Evolutionary conservation across 441 rosid genomes (phyloP).

Genomic region (Bocquillonia castaneifolia): DNA sequence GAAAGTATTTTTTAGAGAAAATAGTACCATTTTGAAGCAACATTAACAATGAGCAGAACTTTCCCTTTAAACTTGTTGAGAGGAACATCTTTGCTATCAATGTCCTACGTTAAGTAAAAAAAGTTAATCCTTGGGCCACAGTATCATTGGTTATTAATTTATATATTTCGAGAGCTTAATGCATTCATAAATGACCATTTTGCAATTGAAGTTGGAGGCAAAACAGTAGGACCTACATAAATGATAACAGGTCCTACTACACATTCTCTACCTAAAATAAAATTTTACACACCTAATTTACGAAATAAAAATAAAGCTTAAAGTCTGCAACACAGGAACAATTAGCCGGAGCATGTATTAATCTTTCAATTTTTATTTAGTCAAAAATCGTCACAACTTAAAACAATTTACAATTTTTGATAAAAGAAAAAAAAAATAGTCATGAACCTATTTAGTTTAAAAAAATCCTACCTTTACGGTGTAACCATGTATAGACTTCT

Average conservation of each 20-base stretch:
- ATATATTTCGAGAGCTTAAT: background rate
- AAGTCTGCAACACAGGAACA: background rate
- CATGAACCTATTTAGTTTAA: background rate
- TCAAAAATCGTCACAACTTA: background rate
- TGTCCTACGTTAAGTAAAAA: constrained; percentile 48
- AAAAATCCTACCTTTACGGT: constrained; percentile 62
- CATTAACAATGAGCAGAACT: constrained; percentile 75
- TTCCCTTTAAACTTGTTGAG: constrained; percentile 79
- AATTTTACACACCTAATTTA: too few species aligned
- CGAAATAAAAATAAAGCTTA: too few species aligned
- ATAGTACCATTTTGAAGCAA: constrained; percentile 83
- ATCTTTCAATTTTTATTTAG: background rate
- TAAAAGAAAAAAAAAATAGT: background rate
- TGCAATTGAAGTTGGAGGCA: background rate
- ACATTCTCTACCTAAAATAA: background rate
- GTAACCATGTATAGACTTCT: constrained; percentile 64
- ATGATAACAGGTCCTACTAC: background rate
- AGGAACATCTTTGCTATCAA: constrained; percentile 70
- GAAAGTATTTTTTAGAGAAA: constrained; percentile 1
- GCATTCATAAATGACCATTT: too few species aligned
- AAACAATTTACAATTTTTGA: background rate
- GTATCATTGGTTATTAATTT: background rate
- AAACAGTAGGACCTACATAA: background rate
- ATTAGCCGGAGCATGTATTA: background rate
- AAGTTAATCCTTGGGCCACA: background rate